Evolutionary conservation across 352 stramenopile species (phyloP), one percentile per base, ranked within the genome.

Genomic region (Aphanomyces invadans): DNA sequence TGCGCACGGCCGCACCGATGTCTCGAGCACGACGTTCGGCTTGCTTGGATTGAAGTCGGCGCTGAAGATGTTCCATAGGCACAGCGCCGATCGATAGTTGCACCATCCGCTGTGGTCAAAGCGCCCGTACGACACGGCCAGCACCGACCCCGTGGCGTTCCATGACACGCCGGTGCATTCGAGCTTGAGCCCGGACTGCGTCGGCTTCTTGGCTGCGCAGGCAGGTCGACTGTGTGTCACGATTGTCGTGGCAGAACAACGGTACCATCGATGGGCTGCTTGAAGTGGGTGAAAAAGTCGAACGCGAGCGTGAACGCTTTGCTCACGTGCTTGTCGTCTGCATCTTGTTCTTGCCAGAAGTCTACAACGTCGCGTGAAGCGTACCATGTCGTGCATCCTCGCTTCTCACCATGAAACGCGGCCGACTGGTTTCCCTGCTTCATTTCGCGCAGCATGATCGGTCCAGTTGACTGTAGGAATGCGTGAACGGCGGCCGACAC

Each of bases 31-130:
- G 2, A 83, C 62, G n/a, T 74, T 80, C 1, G 83, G 80, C 65
- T 87, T 87, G 36, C 61, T 48, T 0, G 78, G 56, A 39, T 88
- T 88, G 23, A 92, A 84, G 38, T 92, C 83, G 12, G 75, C 70
- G 62, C 88, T 81, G 55, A 95, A 95, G 31, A 95, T 78, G 46
- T 82, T 89, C 87, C 87, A 96, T 61, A 89, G 73, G 60, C 84
- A 94, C 29, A 96, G 70, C 38, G 86, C 85, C 5, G 85, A 92
- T 42, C 83, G 85, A 42, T 89, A 91, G 64, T 95, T 84, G 73
- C 87, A 96, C 87, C 87, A 96, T 0, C 87, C 87, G 1, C 77
- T 81, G 68, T 95, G 80, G 62, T 96, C 85, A 25, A 92, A 89
- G 28, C 86, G 77, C 26, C 88, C 88, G 54, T 94, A 96, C 32